Evolutionary conservation across 805 yeast genomes (phyloP), one percentile per base, ranked within the genome.

Genomic region (Candida ulmi): DNA sequence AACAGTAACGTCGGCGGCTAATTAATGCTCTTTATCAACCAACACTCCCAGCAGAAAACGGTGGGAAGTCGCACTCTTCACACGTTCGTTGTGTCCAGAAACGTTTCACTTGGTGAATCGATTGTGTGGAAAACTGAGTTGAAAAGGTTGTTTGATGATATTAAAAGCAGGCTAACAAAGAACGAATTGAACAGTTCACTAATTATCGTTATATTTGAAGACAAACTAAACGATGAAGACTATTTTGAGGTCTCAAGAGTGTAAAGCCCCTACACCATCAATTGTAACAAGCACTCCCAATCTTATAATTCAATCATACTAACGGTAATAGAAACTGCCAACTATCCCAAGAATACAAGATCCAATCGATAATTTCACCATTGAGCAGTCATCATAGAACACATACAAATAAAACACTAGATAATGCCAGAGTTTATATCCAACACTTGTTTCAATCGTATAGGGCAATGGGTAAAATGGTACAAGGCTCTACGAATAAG

Each of bases 361-460:
- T 31, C 12, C 15, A n/a, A 4, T 19, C 17, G 12, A 5, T 31
- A 5, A 13, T 31, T 6, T 18, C 34, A 18, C 34, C 34, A 19
- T 19, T 31, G 11, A 7, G 11, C 11, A 11, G 16, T 11, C 15
- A 19, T 13, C 13, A 31, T 18, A 31, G 16, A 19, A 31, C 25
- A 13, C 11, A 17, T 5, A 17, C 25, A 13, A 21, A 21, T 7
- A 31, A 31, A 13, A 13, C 17, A 7, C 21, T 31, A n/a, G 34
- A 19, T 19, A 31, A 21, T 8, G 24, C 34, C 15, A 26, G 8
- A n/a, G 21, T 33, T 4, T 11, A 16, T 3, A 33, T 33, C 13
- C 38, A 28, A 21, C 27, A 35, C 3, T 19, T 43, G 12, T 43
- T 43, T 17, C 35, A 37, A 11, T 35, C 36, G 17, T 40, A 40